Base-by-base conservation (phyloP, 768 basidiomycete genomes). In the Rhizopogon rudus region DNA sequence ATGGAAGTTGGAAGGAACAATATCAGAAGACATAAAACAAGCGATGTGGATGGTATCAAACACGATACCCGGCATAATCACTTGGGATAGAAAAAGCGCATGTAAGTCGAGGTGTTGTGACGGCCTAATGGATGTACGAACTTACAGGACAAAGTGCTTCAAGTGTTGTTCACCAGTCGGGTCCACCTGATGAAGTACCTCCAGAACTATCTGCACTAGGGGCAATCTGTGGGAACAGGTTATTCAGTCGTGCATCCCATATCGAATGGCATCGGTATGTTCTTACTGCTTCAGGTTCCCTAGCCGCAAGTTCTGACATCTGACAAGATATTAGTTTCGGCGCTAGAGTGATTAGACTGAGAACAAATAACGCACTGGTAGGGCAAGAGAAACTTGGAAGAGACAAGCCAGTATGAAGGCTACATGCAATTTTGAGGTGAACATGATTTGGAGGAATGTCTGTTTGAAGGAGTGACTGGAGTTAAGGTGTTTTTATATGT, bases 141-240 rank as follows among this genome's bases (percentile, higher is more conserved):
- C 44, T 35, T 7, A 49, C 44, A n/a, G 6, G 16, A 51, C 1
- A 22, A 6, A 16, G 4, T 14, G 25, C 25, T 25, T 25, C 25
- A 40, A 29, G 29, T n/a, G 20, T 31, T 20, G 31, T 53, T 57
- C 60, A 67, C 68, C 68, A 70, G 63, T 71, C 70, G 8, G 69
- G 59, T 3, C 40, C 42, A 2, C 46, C 40, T 7, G 58, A 63
- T 1, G 51, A n/a, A 1, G 59, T 65, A 16, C 53, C 60, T 17
- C 64, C 65, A 13, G 63, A 66, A 29, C 52, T 40, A 48, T 65
- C 61, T 40, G 58, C 28, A 6, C 50, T 51, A 5, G 65, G 68
- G n/a, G 17, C 5, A 2, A 1, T 42, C 66, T 67, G 42, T 44
- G 40, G 16, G 44, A 12, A 8, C 5, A 33, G n/a, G 20, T 20